Conservation (phyloP, 2,329 filamentous ascomycete species). For the Colletotrichum euphorbiae region DNA sequence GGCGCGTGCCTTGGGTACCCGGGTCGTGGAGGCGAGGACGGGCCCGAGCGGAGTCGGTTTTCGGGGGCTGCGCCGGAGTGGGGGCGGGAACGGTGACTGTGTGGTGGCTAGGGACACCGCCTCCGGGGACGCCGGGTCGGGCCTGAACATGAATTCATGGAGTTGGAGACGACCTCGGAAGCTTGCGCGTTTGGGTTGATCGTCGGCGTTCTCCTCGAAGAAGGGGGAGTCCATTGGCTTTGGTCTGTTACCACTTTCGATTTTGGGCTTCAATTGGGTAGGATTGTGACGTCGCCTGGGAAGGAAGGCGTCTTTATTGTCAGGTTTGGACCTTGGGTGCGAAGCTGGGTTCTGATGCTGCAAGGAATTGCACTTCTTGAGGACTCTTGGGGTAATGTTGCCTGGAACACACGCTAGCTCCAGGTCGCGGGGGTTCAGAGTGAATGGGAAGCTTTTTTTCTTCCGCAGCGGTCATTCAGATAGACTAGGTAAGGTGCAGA, state of each 20-base stretch:
- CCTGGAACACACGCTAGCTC: too few relatives aligned
- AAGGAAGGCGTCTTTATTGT: neutral
- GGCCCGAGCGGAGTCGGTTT: conserved; percentile 41
- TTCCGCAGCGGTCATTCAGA: too few relatives aligned
- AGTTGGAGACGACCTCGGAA: conserved; percentile 59
- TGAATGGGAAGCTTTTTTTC: too few relatives aligned
- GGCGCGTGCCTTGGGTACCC: conserved; percentile 19
- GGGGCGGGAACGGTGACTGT: conserved; percentile 20
- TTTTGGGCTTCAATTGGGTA: neutral
- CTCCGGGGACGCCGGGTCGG: conserved; percentile 7
- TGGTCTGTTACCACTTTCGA: neutral
- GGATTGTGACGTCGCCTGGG: neutral
- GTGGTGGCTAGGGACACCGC: neutral
- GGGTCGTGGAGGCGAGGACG: conserved; percentile 24
- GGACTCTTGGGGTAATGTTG: too few relatives aligned
- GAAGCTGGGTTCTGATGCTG: too few relatives aligned
- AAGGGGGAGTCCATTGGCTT: conserved; percentile 30
- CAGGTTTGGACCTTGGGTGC: too few relatives aligned
- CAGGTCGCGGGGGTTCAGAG: too few relatives aligned
- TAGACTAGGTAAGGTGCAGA: too few relatives aligned
- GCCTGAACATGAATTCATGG: conserved; percentile 56
- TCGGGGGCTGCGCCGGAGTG: conserved; percentile 49
- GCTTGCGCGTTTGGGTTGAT: conserved; percentile 46
- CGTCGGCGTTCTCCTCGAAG: conserved; percentile 14
- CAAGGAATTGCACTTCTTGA: too few relatives aligned